Evolutionary conservation across 1,139 yeast species (phyloP), one percentile per base, ranked within the genome.

Genomic region (Saccharomyces pastorianus): DNA sequence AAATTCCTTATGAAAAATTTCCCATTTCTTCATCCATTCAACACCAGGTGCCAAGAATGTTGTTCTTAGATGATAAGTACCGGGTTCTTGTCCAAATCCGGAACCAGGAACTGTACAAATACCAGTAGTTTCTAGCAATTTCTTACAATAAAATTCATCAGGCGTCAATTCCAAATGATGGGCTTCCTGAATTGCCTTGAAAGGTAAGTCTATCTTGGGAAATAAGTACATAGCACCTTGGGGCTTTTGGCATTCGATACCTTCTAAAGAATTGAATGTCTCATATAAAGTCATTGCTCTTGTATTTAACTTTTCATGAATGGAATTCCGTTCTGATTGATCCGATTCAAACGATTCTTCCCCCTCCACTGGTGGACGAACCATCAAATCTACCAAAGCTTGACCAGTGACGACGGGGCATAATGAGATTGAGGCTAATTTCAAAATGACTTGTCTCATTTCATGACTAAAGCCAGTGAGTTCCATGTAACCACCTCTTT

Each of bases 401-500:
- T 93, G 99, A 51, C 99, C 99, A 3, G 93, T 79, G 41, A 93
- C 96, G 2, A 88, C 96, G 0, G 98, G 93, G 71, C 99, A 93
- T 56, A 93, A 77, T 48, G 93, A 85, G 62, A 93, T 89, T 17
- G 96, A 86, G 25, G 96, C 95, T 64, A 93, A 76, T 72, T 93
- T 93, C 71, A 87, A 77, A 53, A 93, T 77, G 53, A 87, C 78
- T 46, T 82, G 86, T 63, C 77, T 76, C 17, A 91, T 85, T 50
- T 85, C 91, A 3, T 76, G 76, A 26, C 79, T 74, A 71, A 93
- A 88, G 0, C 96, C 96, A 14, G 84, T 80, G 13, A 91, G 74
- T 72, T 93, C 99, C 95, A 93, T 88, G 76, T 91, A 95, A 4
- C 99, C 99, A 65, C 98, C 99, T 73, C 99, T 84, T 75, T 93